These are phyloP conservation scores for Elaeis oleifera DNA, from an alignment of 202 grass and related monocot species.

Conservation along the genomic window DNA sequence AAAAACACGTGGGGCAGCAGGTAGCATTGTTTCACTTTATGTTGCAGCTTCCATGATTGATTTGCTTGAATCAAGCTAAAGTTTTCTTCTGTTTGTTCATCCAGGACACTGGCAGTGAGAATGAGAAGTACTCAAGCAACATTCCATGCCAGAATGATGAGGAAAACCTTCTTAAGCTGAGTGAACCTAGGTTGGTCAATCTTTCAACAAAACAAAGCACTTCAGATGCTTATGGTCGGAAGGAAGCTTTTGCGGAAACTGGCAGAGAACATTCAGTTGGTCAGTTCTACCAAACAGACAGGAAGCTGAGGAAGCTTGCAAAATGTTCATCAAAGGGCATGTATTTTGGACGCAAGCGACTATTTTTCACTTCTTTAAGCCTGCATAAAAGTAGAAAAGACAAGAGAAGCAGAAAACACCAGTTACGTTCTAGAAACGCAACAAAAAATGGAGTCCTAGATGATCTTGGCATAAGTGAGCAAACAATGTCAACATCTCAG, in stretches of 20 bases:
- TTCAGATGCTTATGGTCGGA: conserved; percentile 6
- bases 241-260: conserved; percentile 6
- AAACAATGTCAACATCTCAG: conserved; percentile 45
- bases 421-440: conserved; percentile 9
- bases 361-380: conserved; percentile 42
- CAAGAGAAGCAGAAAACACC: conserved; percentile 33
- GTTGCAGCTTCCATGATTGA: not conserved
- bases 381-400: conserved; percentile 34
- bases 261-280: not conserved
- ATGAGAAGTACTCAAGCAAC: not conserved
- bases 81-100: too few relatives aligned
- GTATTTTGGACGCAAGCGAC: conserved; percentile 37
- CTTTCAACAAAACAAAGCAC: not conserved
- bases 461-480: conserved; percentile 22
- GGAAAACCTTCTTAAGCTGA: not conserved
- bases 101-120: too few relatives aligned
- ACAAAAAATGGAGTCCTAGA: conserved; percentile 4
- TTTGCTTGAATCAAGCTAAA: not conserved
- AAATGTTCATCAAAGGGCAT: conserved; percentile 33
- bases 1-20: not conserved
- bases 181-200: not conserved
- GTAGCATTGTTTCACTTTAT: not conserved
- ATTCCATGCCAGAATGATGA: not conserved
- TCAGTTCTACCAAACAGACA: not conserved
- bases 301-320: conserved; percentile 35